A percentile compares a stretch with the other conserved stretches of the same genome.
These are phyloP conservation scores for Emericellopsis atlantica DNA, from an alignment of 2,329 filamentous ascomycete genomes.

Conservation along the genomic window DNA sequence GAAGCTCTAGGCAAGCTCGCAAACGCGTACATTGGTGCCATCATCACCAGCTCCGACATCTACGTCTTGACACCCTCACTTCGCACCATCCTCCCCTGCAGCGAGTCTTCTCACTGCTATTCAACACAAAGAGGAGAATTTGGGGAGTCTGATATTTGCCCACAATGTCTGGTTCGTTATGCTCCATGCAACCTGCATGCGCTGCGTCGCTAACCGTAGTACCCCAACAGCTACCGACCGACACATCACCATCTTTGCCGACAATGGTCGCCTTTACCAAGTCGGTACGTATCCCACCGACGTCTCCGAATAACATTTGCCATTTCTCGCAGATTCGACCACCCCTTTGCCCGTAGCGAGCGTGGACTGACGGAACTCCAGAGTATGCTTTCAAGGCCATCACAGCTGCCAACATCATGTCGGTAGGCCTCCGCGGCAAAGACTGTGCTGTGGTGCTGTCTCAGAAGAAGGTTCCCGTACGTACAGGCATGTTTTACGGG, in stretches of 20 bases:
- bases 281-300: slow-evolving; percentile 59
- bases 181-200: slow-evolving; percentile 21
- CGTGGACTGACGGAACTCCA: slow-evolving; percentile 25
- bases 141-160: no score
- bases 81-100: no score
- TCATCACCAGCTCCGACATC: no score
- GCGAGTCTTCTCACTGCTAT: no score
- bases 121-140: no score
- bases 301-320: neutral
- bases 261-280: slow-evolving; percentile 97
- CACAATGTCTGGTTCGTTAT: slow-evolving; percentile 1
- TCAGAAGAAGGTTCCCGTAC: slow-evolving; percentile 98
- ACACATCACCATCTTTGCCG: slow-evolving; percentile 99
- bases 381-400: slow-evolving; percentile 99
- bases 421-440: slow-evolving; percentile 90
- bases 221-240: slow-evolving; percentile 54
- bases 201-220: slow-evolving; percentile 36
- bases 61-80: slow-evolving; percentile 14
- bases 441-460: slow-evolving; percentile 94
- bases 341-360: neutral
- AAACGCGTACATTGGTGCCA: slow-evolving; percentile 23
- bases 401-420: slow-evolving; percentile 98
- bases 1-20: slow-evolving; percentile 33
- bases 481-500: slow-evolving; percentile 18
- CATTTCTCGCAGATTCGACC: neutral